Base-by-base conservation (phyloP, 2,329 filamentous ascomycete species). In the Aureobasidium sp. region DNA sequence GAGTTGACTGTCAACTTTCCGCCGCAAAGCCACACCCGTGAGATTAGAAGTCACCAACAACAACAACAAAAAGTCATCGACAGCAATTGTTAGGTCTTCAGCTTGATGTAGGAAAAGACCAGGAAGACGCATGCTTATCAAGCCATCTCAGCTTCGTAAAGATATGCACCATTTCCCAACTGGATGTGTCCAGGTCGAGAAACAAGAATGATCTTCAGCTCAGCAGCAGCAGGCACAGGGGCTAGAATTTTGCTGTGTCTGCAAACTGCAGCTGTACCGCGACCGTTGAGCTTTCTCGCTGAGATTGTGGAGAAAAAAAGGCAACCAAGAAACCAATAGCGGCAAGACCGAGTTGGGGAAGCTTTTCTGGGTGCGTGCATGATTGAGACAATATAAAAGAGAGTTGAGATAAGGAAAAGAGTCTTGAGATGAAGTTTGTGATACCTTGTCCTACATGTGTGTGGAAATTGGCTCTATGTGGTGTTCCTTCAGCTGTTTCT, bases 271-370 rank as follows among this genome's bases (percentile, higher is more conserved):
- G 36, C 36, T 32, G 37, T 55, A 37, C 51, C 51, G 51, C 51
- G 51, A 39, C 51, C 36, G 51, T 55, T 55, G 51, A 39, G 37
- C n/a, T n/a, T 37, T 27, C 32, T n/a, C 29, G 51, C 36, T 55
- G 51, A 55, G 51, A 55, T 29, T 55, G 51, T 55, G 51, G 51
- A 55, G 51, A 15, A 15, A 37, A 37, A 34, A 55, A 55, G 26
- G 24, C 9, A 17, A 37, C 12, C 34, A 13, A 37, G 29, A 20
- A 55, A 41, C 37, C 51, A 32, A 55, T 55, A 55, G 51, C 51
- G 51, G 51, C 51, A 55, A 55, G 36, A 55, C 15, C 24, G 12
- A 55, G n/a, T 37, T 39, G 32, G 24, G 50, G n/a, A 55, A 55
- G 51, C 51, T 32, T 39, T 29, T 52, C 24, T 55, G 36, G 51